Evolutionary conservation across 208 protist genomes (phyloP).

Genomic region (Leishmania lainsoni): DNA sequence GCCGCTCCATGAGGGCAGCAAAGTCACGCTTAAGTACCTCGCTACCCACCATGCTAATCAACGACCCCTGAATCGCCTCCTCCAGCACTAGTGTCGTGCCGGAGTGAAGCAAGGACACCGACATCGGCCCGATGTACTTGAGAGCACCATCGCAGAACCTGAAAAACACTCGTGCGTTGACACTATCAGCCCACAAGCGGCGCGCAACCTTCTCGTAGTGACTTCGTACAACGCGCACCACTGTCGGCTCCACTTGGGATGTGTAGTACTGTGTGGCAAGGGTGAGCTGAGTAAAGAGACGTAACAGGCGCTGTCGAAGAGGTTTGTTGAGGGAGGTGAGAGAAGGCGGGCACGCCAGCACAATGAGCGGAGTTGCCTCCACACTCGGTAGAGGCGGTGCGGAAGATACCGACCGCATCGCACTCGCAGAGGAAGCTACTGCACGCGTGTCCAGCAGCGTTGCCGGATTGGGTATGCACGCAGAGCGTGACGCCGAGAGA

Average conservation of each 20-base stretch:
- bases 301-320: constrained; percentile 29
- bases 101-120: constrained; percentile 41
- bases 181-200: constrained; percentile 33
- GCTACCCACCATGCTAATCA: constrained; percentile 40
- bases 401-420: not conserved
- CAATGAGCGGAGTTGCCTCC: not conserved
- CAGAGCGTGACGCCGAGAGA: constrained; percentile 7
- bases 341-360: constrained; percentile 22
- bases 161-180: constrained; percentile 41
- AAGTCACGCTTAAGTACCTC: constrained; percentile 60
- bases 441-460: constrained; percentile 10
- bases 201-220: constrained; percentile 42
- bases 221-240: constrained; percentile 29
- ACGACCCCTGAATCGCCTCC: constrained; percentile 36
- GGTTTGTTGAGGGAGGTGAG: constrained; percentile 14
- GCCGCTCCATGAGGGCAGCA: constrained; percentile 24
- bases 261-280: constrained; percentile 54
- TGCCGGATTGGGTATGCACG: constrained; percentile 1
- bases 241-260: constrained; percentile 46
- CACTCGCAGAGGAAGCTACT: not conserved
- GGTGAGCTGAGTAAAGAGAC: constrained; percentile 52
- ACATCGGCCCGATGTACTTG: constrained; percentile 35
- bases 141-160: constrained; percentile 37
- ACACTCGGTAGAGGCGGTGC: not conserved
- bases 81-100: constrained; percentile 51